Conservation (phyloP, 2,329 filamentous ascomycete genomes). For the Epichloe sibirici region DNA sequence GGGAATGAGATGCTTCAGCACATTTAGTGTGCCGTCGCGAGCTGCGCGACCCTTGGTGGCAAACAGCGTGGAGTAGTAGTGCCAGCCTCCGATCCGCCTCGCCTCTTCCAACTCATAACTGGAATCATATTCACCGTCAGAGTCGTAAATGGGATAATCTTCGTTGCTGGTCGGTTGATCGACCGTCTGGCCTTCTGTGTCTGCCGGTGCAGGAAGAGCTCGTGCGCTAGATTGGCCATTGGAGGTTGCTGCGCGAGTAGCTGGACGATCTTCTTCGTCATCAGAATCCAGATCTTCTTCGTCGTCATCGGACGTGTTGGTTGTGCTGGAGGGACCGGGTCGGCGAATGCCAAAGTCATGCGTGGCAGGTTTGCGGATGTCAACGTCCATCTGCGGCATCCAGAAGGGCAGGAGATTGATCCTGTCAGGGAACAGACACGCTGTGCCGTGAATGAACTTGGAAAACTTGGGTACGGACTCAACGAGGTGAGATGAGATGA, state of each 20-base stretch:
- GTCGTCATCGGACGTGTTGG: constrained; percentile 61
- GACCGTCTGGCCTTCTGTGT: constrained; percentile 75
- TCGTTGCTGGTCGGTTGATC: constrained; percentile 47
- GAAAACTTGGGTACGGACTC: constrained; percentile 99
- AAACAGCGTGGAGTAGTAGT: constrained; percentile 54
- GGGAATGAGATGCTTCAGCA: constrained; percentile 40
- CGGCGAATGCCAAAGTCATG: constrained; percentile 87
- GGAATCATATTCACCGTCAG: constrained; percentile 63
- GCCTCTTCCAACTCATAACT: constrained; percentile 68
- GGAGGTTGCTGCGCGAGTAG: constrained; percentile 5
- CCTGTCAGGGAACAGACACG: constrained; percentile 70
- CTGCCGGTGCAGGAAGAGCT: constrained; percentile 33
- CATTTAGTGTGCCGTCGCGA: constrained; percentile 29
- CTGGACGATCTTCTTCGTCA: constrained; percentile 36
- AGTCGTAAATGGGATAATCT: constrained; percentile 83
- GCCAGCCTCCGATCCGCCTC: constrained; percentile 60
- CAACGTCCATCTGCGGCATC: constrained; percentile 96
- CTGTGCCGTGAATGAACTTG: constrained; percentile 95
- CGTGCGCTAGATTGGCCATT: constrained; percentile 28
- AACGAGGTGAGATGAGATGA: constrained; percentile 86
- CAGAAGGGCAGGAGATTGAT: constrained; percentile 92
- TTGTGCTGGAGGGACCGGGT: constrained; percentile 59
- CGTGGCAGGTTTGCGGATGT: constrained; percentile 84
- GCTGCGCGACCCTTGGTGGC: constrained; percentile 30
- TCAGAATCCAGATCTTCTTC: constrained; percentile 61